These are phyloP conservation scores for Biscogniauxia marginata DNA, from an alignment of 2,329 filamentous ascomycete species.

Conservation along the genomic window DNA sequence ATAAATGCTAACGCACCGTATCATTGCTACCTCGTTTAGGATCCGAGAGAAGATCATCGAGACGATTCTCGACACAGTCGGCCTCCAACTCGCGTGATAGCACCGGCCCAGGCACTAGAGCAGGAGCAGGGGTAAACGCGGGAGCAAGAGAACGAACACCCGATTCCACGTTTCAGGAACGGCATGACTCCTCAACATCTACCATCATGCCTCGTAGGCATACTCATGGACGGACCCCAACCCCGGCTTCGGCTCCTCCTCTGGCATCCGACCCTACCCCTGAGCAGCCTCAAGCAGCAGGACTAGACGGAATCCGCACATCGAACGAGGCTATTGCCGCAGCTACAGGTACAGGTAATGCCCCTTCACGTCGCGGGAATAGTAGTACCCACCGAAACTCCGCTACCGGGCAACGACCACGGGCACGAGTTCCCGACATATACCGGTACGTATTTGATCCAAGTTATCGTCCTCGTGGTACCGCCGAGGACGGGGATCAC, in stretches of 20 bases:
- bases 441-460: too few species aligned
- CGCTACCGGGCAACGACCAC: not conserved
- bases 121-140: not conserved
- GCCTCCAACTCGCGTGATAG: not conserved
- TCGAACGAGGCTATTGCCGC: not conserved
- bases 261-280: not conserved
- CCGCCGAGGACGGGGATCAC: not conserved
- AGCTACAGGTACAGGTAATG: not conserved
- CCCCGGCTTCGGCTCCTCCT: not conserved
- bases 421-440: not conserved
- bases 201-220: not conserved
- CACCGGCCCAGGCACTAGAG: too few species aligned
- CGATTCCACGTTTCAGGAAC: not conserved
- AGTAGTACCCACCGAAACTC: not conserved
- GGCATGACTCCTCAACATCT: not conserved
- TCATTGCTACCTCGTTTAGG: not conserved
- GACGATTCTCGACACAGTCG: not conserved
- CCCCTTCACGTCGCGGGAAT: not conserved
- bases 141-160: not conserved
- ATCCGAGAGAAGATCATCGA: not conserved
- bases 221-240: not conserved
- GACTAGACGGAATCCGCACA: not conserved
- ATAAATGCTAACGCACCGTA: not conserved
- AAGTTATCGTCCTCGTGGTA: not conserved
- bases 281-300: too few species aligned